Conservation (phyloP, 2,329 filamentous ascomycete genomes). For the Fusarium sp. region DNA sequence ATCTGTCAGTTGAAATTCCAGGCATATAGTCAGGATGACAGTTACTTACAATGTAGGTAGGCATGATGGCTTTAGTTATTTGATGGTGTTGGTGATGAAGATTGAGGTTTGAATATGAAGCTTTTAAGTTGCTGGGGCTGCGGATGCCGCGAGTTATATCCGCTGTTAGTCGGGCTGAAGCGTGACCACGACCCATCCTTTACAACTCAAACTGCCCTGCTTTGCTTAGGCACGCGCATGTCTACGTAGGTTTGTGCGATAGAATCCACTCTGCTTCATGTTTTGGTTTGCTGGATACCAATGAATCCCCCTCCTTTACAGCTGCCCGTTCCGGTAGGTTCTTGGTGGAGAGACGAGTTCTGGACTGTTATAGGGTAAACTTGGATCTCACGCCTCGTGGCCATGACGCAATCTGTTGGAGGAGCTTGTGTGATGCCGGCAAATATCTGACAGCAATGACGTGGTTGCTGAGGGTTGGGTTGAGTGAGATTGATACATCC, state of each 20-base stretch:
- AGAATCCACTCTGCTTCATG: conserved; percentile 27
- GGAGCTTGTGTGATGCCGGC: conserved; percentile 14
- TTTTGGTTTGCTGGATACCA: conserved; percentile 23
- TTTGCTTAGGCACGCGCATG: conserved; percentile 17
- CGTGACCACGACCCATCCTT: conserved; percentile 45
- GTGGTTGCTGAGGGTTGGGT: conserved; percentile 5
- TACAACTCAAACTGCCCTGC: conserved; percentile 32
- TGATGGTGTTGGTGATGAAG: conserved; percentile 31
- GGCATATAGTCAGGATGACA: neutral
- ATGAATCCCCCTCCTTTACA: conserved; percentile 36
- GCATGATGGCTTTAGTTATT: conserved; percentile 59
- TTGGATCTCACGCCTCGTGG: conserved; percentile 6
- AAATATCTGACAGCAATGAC: conserved; percentile 29
- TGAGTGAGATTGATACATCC: neutral
- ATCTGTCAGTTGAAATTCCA: conserved; percentile 31
- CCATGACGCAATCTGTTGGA: conserved; percentile 40
- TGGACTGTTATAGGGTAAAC: conserved; percentile 41
- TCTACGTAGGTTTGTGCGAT: conserved; percentile 36
- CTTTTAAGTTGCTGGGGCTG: conserved; percentile 23
- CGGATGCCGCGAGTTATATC: conserved; percentile 47
- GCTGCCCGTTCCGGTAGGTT: conserved; percentile 22
- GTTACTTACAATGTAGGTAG: conserved; percentile 69
- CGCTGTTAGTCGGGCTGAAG: conserved; percentile 38
- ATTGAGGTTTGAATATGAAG: conserved; percentile 32
- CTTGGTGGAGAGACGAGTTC: conserved; percentile 23